Evolutionary conservation across 2,329 filamentous ascomycete genomes (phyloP).

Genomic region (Orbilia ellipsospora): DNA sequence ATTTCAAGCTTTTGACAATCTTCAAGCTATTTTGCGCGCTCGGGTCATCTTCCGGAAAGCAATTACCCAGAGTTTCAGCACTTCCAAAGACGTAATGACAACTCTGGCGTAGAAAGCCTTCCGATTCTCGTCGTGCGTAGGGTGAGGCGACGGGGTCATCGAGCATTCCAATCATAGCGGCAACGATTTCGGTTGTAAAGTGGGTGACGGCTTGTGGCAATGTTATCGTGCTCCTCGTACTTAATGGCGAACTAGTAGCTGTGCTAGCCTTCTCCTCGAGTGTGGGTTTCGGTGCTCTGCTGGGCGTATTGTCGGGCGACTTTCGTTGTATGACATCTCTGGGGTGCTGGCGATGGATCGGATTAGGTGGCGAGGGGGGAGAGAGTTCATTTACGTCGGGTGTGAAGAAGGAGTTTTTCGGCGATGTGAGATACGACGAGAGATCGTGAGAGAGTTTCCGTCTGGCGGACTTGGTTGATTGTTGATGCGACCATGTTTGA

Average conservation of each 20-base stretch:
- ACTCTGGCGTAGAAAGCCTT: slow-evolving; percentile 72
- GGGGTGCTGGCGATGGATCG: slow-evolving; percentile 39
- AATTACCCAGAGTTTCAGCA: slow-evolving; percentile 69
- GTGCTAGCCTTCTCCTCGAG: slow-evolving; percentile 17
- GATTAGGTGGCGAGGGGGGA: slow-evolving; percentile 33
- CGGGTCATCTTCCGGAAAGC: slow-evolving; percentile 74
- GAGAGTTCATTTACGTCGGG: slow-evolving; percentile 49
- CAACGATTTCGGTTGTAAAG: slow-evolving; percentile 69
- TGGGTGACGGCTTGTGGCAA: slow-evolving; percentile 69
- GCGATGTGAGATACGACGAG: slow-evolving; percentile 56
- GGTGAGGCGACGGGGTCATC: slow-evolving; percentile 52
- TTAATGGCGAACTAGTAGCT: slow-evolving; percentile 57
- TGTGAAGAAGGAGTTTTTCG: slow-evolving; percentile 56
- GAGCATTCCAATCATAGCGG: slow-evolving; percentile 61
- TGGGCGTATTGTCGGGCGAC: slow-evolving; percentile 56
- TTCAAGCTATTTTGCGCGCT: slow-evolving; percentile 67
- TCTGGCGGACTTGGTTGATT: slow-evolving; percentile 36
- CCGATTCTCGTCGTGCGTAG: slow-evolving; percentile 65
- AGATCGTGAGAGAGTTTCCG: slow-evolving; percentile 50
- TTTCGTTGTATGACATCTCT: slow-evolving; percentile 57
- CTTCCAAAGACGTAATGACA: slow-evolving; percentile 72
- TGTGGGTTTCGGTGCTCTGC: slow-evolving; percentile 54
- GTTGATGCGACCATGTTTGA: slow-evolving; percentile 36
- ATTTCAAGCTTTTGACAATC: slow-evolving; percentile 25
- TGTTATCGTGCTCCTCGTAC: slow-evolving; percentile 62